These are phyloP conservation scores for Zygosaccharomyces siamensis DNA, from an alignment of 805 yeast species.

Conservation along the genomic window DNA sequence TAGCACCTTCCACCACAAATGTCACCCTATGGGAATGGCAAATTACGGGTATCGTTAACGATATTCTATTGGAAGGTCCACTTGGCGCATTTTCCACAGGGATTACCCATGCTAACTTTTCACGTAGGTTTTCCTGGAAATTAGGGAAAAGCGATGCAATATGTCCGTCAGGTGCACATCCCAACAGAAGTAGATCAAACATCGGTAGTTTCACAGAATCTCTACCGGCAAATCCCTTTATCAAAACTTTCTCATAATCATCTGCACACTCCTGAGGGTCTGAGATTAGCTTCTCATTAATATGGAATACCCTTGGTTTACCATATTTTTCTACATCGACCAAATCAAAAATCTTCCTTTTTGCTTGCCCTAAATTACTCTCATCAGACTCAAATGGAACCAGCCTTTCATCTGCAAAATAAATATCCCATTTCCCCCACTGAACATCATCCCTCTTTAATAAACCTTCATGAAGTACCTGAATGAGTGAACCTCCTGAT, in stretches of 20 bases:
- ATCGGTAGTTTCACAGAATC: slow-evolving; percentile 94
- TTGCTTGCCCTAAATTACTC: slow-evolving; percentile 87
- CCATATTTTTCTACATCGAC: slow-evolving; percentile 34
- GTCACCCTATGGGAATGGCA: slow-evolving; percentile 87
- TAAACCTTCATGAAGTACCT: slow-evolving; percentile 82
- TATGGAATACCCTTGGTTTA: slow-evolving; percentile 73
- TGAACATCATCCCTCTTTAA: slow-evolving; percentile 68
- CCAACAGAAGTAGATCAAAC: slow-evolving; percentile 85
- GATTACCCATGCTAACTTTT: slow-evolving; percentile 86
- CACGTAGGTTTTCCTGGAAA: slow-evolving; percentile 72
- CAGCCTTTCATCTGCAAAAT: slow-evolving; percentile 92
- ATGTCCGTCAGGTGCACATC: slow-evolving; percentile 98
- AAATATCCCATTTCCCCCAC: slow-evolving; percentile 94
- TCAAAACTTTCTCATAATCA: slow-evolving; percentile 77
- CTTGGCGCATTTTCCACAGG: slow-evolving; percentile 86
- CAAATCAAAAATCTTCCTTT: slow-evolving; percentile 71
- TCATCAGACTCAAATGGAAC: slow-evolving; percentile 81
- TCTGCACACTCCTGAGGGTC: slow-evolving; percentile 95
- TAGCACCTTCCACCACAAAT: slow-evolving; percentile 91
- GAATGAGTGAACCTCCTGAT: slow-evolving; percentile 87
- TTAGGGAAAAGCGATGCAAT: slow-evolving; percentile 89
- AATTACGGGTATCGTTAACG: slow-evolving; percentile 86
- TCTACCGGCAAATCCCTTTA: slow-evolving; percentile 89
- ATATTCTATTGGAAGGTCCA: slow-evolving; percentile 78
- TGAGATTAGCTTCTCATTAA: slow-evolving; percentile 66